A percentile compares a stretch with the other conserved stretches of the same genome.
Conservation (phyloP, 2,329 filamentous ascomycete genomes). For the Hypoxylon sp. region DNA sequence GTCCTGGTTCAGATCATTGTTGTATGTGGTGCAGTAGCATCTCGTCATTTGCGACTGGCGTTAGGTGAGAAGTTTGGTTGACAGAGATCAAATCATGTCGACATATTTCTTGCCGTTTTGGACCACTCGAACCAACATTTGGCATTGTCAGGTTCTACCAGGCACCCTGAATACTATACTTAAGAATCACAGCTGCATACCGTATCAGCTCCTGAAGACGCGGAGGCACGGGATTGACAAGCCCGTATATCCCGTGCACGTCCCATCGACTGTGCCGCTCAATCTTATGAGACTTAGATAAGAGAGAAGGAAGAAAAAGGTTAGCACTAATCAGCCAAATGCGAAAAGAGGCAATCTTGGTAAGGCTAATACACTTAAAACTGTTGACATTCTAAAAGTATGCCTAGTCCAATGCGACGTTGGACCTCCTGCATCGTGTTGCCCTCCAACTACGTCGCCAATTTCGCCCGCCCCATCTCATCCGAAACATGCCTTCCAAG, state of each 20-base stretch:
- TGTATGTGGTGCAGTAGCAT: slow-evolving; percentile 34
- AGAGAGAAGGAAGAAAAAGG: slow-evolving; percentile 21
- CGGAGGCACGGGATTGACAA: slow-evolving; percentile 26
- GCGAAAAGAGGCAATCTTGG: slow-evolving; percentile 28
- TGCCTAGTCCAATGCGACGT: slow-evolving; percentile 38
- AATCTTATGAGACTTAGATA: slow-evolving; percentile 8
- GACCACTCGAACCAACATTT: slow-evolving; percentile 33
- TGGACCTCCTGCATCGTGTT: slow-evolving; percentile 37
- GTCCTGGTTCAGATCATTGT: slow-evolving; percentile 4
- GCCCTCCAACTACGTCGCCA: slow-evolving; percentile 27
- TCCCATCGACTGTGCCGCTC: slow-evolving; percentile 33
- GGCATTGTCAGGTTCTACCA: slow-evolving; percentile 27
- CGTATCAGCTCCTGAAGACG: slow-evolving; percentile 22
- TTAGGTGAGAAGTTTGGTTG: slow-evolving; percentile 36
- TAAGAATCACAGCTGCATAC: slow-evolving; percentile 21
- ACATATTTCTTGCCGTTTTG: slow-evolving; percentile 29
- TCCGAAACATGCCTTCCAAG: slow-evolving; percentile 42
- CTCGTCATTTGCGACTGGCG: slow-evolving; percentile 38
- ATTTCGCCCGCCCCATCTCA: slow-evolving; percentile 34
- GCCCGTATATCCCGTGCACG: slow-evolving; percentile 17
- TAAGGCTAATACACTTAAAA: slow-evolving; percentile 31
- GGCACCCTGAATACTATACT: slow-evolving; percentile 17
- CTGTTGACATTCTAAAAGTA: slow-evolving; percentile 30
- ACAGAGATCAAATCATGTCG: slow-evolving; percentile 42
- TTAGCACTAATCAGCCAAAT: slow-evolving; percentile 21